Conservation (phyloP, 2,329 filamentous ascomycete species). For the Fusarium domesticum region DNA sequence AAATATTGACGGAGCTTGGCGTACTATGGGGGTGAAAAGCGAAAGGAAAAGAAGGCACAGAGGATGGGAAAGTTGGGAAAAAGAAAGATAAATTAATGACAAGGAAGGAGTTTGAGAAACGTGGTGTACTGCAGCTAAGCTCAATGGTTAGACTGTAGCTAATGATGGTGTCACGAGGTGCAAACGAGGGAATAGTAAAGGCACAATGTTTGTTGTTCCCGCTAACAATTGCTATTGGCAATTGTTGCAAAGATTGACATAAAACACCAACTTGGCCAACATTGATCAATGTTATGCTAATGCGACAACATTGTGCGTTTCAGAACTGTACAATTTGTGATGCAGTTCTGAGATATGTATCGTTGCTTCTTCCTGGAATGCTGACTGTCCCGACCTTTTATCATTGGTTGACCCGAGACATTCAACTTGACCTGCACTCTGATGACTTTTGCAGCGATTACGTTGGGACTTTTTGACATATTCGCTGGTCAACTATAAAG, state of each 20-base stretch:
- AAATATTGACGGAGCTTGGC: constrained; percentile 1
- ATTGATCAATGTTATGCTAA: too few relatives aligned
- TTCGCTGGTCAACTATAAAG: not conserved
- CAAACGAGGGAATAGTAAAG: not conserved
- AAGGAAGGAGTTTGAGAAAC: constrained; percentile 1
- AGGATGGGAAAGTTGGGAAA: constrained; percentile 7
- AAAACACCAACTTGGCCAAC: too few relatives aligned
- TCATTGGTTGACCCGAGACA: not conserved
- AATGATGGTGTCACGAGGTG: not conserved
- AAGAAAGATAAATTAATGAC: not conserved
- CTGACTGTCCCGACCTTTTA: not conserved
- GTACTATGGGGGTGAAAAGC: constrained; percentile 2
- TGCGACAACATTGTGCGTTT: not conserved
- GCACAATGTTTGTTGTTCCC: not conserved
- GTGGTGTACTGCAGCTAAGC: constrained; percentile 2
- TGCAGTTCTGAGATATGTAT: too few relatives aligned
- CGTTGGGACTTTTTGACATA: not conserved
- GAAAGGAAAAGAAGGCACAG: constrained; percentile 5
- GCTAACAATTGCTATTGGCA: not conserved
- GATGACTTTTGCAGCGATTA: not conserved
- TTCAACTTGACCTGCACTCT: too few relatives aligned
- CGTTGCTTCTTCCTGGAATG: not conserved
- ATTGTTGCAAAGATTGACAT: too few relatives aligned
- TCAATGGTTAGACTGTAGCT: not conserved
- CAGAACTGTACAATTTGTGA: too few relatives aligned